phyloP scores from a whole-genome alignment of 2,329 filamentous ascomycete genomes.

The Colletotrichum musae region DNA sequence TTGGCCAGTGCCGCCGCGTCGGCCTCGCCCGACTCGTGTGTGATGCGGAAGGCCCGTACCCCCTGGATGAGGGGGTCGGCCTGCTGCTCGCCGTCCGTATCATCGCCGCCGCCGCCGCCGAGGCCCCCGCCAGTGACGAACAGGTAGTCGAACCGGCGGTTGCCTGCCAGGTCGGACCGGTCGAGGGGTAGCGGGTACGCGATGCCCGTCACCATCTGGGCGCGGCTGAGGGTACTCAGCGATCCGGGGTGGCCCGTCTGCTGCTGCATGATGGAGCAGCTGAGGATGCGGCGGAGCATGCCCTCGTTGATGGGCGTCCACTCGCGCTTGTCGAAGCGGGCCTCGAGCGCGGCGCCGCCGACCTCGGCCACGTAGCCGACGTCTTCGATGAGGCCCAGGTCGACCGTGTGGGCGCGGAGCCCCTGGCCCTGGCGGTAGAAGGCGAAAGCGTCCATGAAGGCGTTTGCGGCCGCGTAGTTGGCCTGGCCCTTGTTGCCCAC shows the following conservation, averaged over 20 bases:
- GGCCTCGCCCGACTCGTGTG: too few species aligned
- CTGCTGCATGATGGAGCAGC: constrained; percentile 49
- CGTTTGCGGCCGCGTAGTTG: constrained; percentile 53
- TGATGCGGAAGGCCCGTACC: too few species aligned
- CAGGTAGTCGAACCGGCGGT: too few species aligned
- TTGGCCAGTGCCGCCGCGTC: too few species aligned
- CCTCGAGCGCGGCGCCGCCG: not conserved
- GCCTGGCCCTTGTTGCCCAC: constrained; percentile 50
- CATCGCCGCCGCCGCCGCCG: too few species aligned
- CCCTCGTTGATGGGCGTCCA: constrained; percentile 46
- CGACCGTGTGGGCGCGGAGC: constrained; percentile 6
- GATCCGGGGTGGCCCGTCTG: constrained; percentile 32
- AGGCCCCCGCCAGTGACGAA: too few species aligned
- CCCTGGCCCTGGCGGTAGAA: constrained; percentile 39
- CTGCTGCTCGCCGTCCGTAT: too few species aligned
- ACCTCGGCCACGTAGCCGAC: constrained; percentile 16
- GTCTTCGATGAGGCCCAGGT: constrained; percentile 24
- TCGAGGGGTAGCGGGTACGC: constrained; percentile 45
- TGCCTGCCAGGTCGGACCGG: too few species aligned
- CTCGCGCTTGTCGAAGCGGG: not conserved
- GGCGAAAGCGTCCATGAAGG: constrained; percentile 51
- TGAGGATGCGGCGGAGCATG: constrained; percentile 47
- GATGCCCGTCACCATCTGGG: constrained; percentile 48
- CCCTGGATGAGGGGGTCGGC: too few species aligned
- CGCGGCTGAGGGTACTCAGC: constrained; percentile 15